Conservation (phyloP, 768 basidiomycete species). For the Termitomyces sp. region DNA sequence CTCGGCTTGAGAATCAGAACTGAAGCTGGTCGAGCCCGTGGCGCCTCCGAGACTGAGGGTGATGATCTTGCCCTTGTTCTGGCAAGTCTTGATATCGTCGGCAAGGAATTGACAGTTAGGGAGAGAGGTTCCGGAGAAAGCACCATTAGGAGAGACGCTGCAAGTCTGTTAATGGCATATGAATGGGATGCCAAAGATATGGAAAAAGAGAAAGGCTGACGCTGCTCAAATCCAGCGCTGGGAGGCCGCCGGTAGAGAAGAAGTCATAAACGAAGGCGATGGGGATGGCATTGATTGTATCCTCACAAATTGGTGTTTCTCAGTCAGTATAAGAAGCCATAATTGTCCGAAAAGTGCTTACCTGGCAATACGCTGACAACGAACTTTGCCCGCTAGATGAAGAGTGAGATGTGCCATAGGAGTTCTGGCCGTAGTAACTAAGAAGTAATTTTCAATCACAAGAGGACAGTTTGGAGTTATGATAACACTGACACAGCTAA, state of each 20-base stretch:
- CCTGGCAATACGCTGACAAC: slow-evolving; percentile 50
- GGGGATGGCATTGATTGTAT: slow-evolving; percentile 53
- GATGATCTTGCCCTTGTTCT: slow-evolving; percentile 46
- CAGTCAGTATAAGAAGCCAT: background rate
- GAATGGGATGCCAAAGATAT: background rate
- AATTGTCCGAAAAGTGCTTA: slow-evolving; percentile 10
- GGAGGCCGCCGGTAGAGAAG: slow-evolving; percentile 53
- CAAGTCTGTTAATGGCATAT: slow-evolving; percentile 36
- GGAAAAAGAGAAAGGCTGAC: slow-evolving; percentile 22
- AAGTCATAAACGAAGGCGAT: slow-evolving; percentile 59
- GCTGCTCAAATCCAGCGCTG: slow-evolving; percentile 58
- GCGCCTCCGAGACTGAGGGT: slow-evolving; percentile 50
- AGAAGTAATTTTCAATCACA: background rate
- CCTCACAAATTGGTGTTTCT: slow-evolving; percentile 33
- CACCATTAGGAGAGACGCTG: slow-evolving; percentile 33
- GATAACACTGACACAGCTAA: slow-evolving; percentile 17
- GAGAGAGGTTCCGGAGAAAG: slow-evolving; percentile 51
- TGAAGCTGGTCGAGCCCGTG: slow-evolving; percentile 46
- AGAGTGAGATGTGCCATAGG: slow-evolving; percentile 48
- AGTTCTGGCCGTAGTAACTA: slow-evolving; percentile 53
- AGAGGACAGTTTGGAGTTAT: background rate
- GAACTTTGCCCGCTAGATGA: slow-evolving; percentile 35
- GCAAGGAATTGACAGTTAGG: slow-evolving; percentile 56
- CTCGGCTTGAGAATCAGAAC: slow-evolving; percentile 44
- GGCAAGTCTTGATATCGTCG: slow-evolving; percentile 53